These are phyloP conservation scores for Candida dajiaensis DNA, from an alignment of 805 yeast genomes.

Conservation along the genomic window DNA sequence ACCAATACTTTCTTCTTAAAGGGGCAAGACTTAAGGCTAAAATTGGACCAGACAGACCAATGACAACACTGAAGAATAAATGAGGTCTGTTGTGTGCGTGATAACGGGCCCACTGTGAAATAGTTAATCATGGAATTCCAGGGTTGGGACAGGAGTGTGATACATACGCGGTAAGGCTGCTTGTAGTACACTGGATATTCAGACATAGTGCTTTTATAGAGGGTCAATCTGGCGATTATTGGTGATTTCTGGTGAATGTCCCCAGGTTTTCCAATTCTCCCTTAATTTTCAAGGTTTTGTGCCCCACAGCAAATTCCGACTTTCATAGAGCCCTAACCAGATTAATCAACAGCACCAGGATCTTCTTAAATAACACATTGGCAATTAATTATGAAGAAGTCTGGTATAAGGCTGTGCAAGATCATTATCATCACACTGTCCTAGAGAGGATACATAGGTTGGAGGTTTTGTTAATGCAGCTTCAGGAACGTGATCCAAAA, in stretches of 20 bases:
- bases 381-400: too few relatives aligned
- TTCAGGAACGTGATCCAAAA: too few relatives aligned
- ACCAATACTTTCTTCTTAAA: constrained; percentile 61
- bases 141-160: not conserved
- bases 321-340: too few relatives aligned
- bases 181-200: constrained; percentile 48
- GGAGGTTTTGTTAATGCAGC: too few relatives aligned
- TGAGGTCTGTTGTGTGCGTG: constrained; percentile 75
- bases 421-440: too few relatives aligned
- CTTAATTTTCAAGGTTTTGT: not conserved
- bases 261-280: not conserved
- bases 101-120: constrained; percentile 60
- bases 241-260: not conserved
- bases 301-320: not conserved
- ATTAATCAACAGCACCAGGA: too few relatives aligned
- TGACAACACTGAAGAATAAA: constrained; percentile 54
- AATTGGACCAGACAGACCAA: constrained; percentile 65
- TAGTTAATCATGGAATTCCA: not conserved
- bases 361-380: too few relatives aligned
- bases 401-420: too few relatives aligned
- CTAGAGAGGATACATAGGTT: too few relatives aligned
- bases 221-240: not conserved
- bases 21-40: constrained; percentile 57
- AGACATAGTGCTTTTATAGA: constrained; percentile 5
- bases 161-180: constrained; percentile 58